phyloP scores from a whole-genome alignment of 192 early-diverging fungal species.

The Phycomyces nitens region DNA sequence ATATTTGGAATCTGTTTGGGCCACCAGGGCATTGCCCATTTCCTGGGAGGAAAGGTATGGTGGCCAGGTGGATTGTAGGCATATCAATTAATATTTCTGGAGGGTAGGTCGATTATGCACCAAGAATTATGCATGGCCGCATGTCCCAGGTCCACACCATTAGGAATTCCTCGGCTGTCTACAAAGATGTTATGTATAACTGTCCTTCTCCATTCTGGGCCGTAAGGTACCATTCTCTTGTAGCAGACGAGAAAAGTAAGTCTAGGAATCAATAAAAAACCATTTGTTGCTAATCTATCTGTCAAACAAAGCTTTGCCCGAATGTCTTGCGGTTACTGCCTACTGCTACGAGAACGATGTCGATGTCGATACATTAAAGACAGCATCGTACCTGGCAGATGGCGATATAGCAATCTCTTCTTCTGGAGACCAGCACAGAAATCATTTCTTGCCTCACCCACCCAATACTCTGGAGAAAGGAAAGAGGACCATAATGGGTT shows the following conservation, averaged over 20 bases:
- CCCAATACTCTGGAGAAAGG: background rate
- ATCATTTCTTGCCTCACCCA: conserved; percentile 19
- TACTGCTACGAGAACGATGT: conserved; percentile 50
- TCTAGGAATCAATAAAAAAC: background rate
- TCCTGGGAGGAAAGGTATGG: conserved; percentile 60
- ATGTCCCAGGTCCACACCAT: conserved; percentile 52
- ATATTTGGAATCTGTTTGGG: conserved; percentile 93
- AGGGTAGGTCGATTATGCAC: conserved; percentile 62
- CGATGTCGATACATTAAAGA: conserved; percentile 31
- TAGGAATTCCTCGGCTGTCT: background rate
- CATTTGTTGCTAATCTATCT: too few relatives aligned
- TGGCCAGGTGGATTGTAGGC: background rate
- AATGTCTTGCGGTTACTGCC: conserved; percentile 57
- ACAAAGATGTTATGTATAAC: conserved; percentile 47
- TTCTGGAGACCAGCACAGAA: conserved; percentile 13
- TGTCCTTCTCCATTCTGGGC: conserved; percentile 67
- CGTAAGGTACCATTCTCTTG: conserved; percentile 90
- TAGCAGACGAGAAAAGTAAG: conserved; percentile 58
- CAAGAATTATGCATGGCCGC: conserved; percentile 81
- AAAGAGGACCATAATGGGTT: conserved; percentile 69
- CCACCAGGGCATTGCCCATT: conserved; percentile 80
- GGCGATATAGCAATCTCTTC: background rate
- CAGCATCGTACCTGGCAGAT: conserved; percentile 17
- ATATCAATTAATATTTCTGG: background rate
- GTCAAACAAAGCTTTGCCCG: conserved; percentile 59